Evolutionary conservation across 441 rosid species (phyloP).

Genomic region (Lepidium campestre): DNA sequence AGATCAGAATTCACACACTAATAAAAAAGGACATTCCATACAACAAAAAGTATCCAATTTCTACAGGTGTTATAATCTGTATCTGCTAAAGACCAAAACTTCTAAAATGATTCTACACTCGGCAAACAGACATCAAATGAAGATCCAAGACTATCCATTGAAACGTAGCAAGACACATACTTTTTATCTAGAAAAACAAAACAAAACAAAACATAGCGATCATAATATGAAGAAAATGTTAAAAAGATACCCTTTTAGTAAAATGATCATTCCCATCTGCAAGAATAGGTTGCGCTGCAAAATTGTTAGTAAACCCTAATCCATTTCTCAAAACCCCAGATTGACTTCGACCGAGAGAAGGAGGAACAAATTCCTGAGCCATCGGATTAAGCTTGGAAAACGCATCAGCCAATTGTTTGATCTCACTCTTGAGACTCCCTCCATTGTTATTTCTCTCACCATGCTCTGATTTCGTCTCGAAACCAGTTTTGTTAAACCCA

Average conservation of each 20-base stretch:
- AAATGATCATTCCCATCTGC: conserved; percentile 41
- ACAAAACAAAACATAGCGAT: neutral
- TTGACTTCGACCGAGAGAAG: conserved; percentile 39
- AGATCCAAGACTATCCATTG: neutral
- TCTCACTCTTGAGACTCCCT: conserved; percentile 38
- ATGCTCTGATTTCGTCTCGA: conserved; percentile 19
- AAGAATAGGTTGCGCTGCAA: conserved; percentile 33
- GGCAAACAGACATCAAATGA: conserved; percentile 8
- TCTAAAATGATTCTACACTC: neutral
- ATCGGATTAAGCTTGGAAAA: conserved; percentile 80
- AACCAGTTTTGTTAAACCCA: conserved; percentile 31
- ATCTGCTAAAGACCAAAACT: neutral
- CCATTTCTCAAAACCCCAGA: conserved; percentile 31
- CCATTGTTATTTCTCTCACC: conserved; percentile 17
- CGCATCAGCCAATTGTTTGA: conserved; percentile 62
- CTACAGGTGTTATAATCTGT: neutral
- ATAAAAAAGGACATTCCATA: neutral
- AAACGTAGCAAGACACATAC: neutral
- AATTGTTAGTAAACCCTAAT: conserved; percentile 48
- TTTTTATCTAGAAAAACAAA: neutral
- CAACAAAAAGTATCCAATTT: neutral
- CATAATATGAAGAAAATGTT: neutral
- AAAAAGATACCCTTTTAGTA: conserved; percentile 46
- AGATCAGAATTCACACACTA: neutral
- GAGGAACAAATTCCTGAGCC: conserved; percentile 88